phyloP scores from a whole-genome alignment of 192 early-diverging fungal species.

The Phycomyces nitens region DNA sequence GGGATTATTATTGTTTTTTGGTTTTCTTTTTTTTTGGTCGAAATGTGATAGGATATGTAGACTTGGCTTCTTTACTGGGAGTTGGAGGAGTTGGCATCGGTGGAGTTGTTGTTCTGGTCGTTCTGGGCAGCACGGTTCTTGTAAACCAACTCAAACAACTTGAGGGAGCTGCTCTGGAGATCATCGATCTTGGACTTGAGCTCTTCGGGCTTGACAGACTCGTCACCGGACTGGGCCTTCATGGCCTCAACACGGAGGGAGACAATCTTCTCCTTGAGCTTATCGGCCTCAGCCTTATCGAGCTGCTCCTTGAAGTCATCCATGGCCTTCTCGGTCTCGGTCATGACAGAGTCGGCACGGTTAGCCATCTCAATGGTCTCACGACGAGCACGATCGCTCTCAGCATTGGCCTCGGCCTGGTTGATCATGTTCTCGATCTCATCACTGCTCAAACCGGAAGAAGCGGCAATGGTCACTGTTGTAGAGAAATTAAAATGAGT shows the following conservation, averaged over 20 bases:
- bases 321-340: constrained; percentile 94
- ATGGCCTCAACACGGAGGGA: constrained; percentile 77
- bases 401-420: constrained; percentile 86
- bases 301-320: constrained; percentile 96
- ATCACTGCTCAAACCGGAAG: constrained; percentile 81
- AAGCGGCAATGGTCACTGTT: constrained; percentile 87
- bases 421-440: constrained; percentile 95
- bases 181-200: constrained; percentile 85
- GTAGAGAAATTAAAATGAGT: background rate
- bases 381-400: constrained; percentile 87
- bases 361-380: constrained; percentile 91
- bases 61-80: background rate
- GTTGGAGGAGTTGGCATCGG: constrained; percentile 3
- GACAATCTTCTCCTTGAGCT: constrained; percentile 80
- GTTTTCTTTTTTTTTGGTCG: background rate
- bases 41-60: background rate
- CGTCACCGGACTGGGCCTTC: constrained; percentile 65
- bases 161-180: constrained; percentile 85
- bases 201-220: constrained; percentile 72
- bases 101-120: background rate
- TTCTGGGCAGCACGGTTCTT: constrained; percentile 56
- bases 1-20: background rate
- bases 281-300: constrained; percentile 82
- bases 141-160: constrained; percentile 98
- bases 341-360: constrained; percentile 86